phyloP scores from a whole-genome alignment of 164 flowering plant genomes.

The Vitis riparia region DNA sequence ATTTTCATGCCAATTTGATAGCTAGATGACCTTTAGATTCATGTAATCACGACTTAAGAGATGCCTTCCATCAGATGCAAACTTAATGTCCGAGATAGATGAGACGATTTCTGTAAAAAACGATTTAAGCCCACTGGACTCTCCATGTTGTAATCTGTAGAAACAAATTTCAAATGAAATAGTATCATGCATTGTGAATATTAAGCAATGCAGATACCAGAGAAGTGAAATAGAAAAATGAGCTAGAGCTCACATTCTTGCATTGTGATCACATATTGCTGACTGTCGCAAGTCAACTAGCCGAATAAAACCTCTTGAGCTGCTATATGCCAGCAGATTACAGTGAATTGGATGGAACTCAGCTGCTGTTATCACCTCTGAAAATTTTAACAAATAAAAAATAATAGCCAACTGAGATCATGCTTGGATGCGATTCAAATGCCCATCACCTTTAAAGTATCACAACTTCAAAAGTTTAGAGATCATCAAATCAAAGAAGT shows the following conservation, averaged over 20 bases:
- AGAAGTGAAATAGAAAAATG: conserved; percentile 1
- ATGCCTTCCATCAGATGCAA: conserved; percentile 66
- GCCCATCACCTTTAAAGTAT: too few species aligned
- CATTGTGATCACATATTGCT: conserved; percentile 73
- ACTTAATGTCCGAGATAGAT: conserved; percentile 77
- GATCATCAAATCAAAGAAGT: too few species aligned
- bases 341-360: conserved; percentile 84
- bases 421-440: too few species aligned
- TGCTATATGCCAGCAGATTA: conserved; percentile 80
- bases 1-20: neutral
- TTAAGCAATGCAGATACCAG: neutral
- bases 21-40: conserved; percentile 66
- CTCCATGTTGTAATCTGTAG: conserved; percentile 64
- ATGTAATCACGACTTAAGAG: conserved; percentile 83
- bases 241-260: conserved; percentile 55
- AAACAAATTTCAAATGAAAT: conserved; percentile 8
- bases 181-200: neutral
- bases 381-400: conserved; percentile 12
- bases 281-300: conserved; percentile 89
- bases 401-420: neutral
- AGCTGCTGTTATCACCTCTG: conserved; percentile 90
- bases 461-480: too few species aligned
- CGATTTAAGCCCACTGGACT: conserved; percentile 50
- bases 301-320: conserved; percentile 78
- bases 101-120: conserved; percentile 76